phyloP scores from a whole-genome alignment of 2,329 filamentous ascomycete species.

The Trichoderma sp. region DNA sequence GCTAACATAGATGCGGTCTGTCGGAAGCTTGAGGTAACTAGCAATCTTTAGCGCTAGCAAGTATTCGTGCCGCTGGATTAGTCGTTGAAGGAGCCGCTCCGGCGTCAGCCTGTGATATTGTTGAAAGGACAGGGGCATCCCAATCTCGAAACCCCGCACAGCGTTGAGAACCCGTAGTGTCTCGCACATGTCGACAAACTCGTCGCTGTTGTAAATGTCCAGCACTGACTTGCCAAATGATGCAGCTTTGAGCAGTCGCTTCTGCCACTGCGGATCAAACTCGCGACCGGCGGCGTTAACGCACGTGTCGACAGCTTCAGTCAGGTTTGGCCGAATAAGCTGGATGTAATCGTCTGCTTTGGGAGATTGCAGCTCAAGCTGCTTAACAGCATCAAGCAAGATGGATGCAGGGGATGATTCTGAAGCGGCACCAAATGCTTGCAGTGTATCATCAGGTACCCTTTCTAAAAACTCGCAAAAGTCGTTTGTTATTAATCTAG shows the following conservation, averaged over 20 bases:
- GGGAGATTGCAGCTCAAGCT: slow-evolving; percentile 89
- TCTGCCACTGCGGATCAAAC: slow-evolving; percentile 90
- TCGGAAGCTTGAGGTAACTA: slow-evolving; percentile 81
- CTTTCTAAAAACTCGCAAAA: slow-evolving; percentile 98
- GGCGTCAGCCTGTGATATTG: slow-evolving; percentile 91
- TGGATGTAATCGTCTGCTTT: slow-evolving; percentile 99
- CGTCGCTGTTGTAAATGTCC: slow-evolving; percentile 96
- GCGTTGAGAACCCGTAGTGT: slow-evolving; percentile 90
- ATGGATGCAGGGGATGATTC: slow-evolving; percentile 89
- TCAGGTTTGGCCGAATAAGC: slow-evolving; percentile 82
- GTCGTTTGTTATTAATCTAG: slow-evolving; percentile 86
- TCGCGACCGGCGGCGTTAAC: slow-evolving; percentile 93
- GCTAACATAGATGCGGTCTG: slow-evolving; percentile 90
- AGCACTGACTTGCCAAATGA: slow-evolving; percentile 98
- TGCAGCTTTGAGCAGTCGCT: slow-evolving; percentile 90
- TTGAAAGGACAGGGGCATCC: slow-evolving; percentile 87
- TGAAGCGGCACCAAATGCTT: slow-evolving; percentile 87
- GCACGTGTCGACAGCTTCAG: slow-evolving; percentile 91
- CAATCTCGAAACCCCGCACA: slow-evolving; percentile 87
- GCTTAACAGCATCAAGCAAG: slow-evolving; percentile 87
- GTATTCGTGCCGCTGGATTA: slow-evolving; percentile 90
- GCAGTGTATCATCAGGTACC: slow-evolving; percentile 81
- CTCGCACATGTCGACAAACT: slow-evolving; percentile 98
- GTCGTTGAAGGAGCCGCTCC: slow-evolving; percentile 80
- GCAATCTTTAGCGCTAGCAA: slow-evolving; percentile 87